phyloP scores from a whole-genome alignment of 257 asterid species.

The Solanum gandarillasii region DNA sequence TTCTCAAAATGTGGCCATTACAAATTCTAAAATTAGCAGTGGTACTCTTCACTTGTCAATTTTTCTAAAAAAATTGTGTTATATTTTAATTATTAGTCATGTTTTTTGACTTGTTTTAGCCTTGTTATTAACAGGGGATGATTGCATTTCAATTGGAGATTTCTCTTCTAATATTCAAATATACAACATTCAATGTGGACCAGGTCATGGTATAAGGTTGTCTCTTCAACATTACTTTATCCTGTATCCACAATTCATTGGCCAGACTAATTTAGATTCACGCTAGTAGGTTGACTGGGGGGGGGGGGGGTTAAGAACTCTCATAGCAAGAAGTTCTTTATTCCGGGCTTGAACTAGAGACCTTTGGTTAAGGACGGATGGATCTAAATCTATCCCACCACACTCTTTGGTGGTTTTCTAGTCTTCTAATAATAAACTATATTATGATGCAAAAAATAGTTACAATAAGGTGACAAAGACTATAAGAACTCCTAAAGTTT shows the following conservation, averaged over 20 bases:
- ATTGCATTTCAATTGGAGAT: conserved; percentile 76
- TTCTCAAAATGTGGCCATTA: conserved; percentile 26
- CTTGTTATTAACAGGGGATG: conserved; percentile 40
- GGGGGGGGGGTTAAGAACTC: background rate
- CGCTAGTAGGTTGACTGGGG: background rate
- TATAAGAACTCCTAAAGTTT: background rate
- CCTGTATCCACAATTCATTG: background rate
- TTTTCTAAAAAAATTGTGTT: background rate
- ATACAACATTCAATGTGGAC: conserved; percentile 45
- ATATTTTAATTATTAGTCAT: background rate
- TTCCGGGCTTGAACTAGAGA: background rate
- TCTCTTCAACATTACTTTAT: background rate
- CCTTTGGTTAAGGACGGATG: background rate
- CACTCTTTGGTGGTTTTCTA: background rate
- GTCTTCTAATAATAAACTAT: background rate
- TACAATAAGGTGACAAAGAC: background rate
- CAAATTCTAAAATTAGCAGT: conserved; percentile 27
- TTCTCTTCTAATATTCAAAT: conserved; percentile 31
- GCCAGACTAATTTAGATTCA: background rate
- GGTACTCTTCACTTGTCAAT: conserved; percentile 18
- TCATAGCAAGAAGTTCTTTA: background rate
- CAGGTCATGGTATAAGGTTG: conserved; percentile 87
- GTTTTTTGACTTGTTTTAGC: background rate
- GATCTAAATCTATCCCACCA: background rate
- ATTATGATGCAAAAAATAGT: background rate